Evolutionary conservation across 1,284 basidiomycete genomes (phyloP).

Genomic region (Chalciporus sp.): DNA sequence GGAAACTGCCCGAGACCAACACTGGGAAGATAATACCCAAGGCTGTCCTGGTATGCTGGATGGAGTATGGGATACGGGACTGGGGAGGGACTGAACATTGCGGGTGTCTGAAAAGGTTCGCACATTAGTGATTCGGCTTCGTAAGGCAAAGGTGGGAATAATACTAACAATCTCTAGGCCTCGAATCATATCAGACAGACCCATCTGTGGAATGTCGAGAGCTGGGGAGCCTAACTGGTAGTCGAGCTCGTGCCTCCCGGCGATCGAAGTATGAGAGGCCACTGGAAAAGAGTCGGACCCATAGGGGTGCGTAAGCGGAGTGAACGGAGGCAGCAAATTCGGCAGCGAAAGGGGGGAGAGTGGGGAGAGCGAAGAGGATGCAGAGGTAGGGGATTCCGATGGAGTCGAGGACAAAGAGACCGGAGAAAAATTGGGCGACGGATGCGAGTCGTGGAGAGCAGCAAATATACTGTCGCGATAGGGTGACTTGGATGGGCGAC

Average conservation of each 20-base stretch:
- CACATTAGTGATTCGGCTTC: background rate
- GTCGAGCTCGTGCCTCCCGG: background rate
- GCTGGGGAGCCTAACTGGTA: background rate
- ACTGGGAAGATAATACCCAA: background rate
- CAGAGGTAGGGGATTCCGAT: slow-evolving; percentile 3
- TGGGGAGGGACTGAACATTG: slow-evolving; percentile 1
- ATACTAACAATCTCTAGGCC: slow-evolving; percentile 19
- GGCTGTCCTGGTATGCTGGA: background rate
- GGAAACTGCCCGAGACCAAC: slow-evolving; percentile 7
- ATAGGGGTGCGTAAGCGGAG: background rate
- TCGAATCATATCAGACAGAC: slow-evolving; percentile 2
- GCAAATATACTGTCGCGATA: slow-evolving; percentile 17
- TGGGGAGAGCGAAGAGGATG: slow-evolving; percentile 1
- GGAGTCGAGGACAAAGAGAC: background rate
- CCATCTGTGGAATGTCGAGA: slow-evolving; percentile 1
- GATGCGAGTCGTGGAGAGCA: slow-evolving; percentile 5
- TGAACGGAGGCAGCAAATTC: slow-evolving; percentile 9
- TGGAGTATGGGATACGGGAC: background rate
- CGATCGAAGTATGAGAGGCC: background rate
- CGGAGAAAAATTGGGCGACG: background rate
- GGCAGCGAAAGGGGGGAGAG: slow-evolving; percentile 16
- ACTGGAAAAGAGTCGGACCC: background rate
- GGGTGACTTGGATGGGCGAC: background rate
- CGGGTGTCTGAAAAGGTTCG: slow-evolving; percentile 10
- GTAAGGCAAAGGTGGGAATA: background rate